These are phyloP conservation scores for Dryadomyces sulphureus DNA, from an alignment of 2,329 filamentous ascomycete genomes.

Conservation along the genomic window DNA sequence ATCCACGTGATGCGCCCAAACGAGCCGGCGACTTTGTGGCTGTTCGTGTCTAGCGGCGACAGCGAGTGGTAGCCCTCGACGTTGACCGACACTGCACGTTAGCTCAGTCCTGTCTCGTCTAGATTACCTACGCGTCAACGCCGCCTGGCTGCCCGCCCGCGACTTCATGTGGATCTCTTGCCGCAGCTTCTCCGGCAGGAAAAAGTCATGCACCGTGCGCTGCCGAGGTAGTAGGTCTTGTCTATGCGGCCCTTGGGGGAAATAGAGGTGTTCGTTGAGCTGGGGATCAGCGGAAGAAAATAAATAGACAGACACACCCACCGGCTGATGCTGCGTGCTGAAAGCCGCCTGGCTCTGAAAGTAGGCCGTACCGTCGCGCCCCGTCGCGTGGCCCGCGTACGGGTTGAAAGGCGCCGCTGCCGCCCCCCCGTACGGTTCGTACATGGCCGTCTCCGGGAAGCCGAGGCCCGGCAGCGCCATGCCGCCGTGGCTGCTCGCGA, in stretches of 20 bases:
- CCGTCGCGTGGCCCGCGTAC: conserved; percentile 53
- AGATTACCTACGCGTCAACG: conserved; percentile 37
- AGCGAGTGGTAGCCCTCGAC: conserved; percentile 77
- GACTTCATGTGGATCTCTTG: conserved; percentile 83
- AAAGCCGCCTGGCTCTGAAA: conserved; percentile 46
- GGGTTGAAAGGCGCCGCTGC: conserved; percentile 43
- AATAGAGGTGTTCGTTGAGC: conserved; percentile 88
- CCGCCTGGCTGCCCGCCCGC: conserved; percentile 70
- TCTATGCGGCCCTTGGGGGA: conserved; percentile 67
- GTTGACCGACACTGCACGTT: conserved; percentile 31
- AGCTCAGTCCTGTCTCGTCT: background rate
- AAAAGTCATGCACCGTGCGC: conserved; percentile 77
- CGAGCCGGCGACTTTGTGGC: conserved; percentile 24
- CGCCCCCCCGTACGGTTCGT: conserved; percentile 4
- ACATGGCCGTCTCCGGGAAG: conserved; percentile 4
- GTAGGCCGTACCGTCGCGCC: conserved; percentile 48
- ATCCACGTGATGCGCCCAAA: conserved; percentile 90
- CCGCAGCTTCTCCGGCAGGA: conserved; percentile 71
- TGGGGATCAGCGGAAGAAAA: conserved; percentile 15
- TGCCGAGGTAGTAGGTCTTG: conserved; percentile 77
- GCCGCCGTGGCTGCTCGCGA: background rate
- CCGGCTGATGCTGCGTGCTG: conserved; percentile 42
- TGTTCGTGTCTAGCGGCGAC: conserved; percentile 70
- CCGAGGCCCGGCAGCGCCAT: conserved; percentile 37
- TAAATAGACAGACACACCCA: conserved; percentile 19